A percentile compares a stretch with the other conserved stretches of the same genome.
Conservation (phyloP, 305 asterid species). For the Ajuga reptans region DNA sequence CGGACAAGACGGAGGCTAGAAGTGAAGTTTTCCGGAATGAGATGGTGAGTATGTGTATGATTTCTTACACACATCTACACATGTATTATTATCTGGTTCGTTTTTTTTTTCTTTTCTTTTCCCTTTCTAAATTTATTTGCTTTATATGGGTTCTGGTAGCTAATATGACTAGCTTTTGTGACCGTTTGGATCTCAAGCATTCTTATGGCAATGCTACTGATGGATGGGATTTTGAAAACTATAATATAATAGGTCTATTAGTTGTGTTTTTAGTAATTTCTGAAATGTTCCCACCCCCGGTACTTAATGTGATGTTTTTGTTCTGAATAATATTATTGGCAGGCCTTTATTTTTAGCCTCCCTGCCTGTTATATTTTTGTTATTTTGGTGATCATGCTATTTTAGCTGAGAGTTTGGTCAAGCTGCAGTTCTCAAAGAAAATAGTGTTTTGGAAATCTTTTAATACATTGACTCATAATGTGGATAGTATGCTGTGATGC, state of each 20-base stretch:
- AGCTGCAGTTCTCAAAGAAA: background rate
- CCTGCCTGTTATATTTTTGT: background rate
- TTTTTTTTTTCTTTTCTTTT: background rate
- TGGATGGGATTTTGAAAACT: slow-evolving; percentile 13
- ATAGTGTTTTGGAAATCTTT: background rate
- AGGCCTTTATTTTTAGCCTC: background rate
- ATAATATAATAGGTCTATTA: background rate
- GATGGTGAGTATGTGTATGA: slow-evolving; percentile 41
- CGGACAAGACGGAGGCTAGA: slow-evolving; percentile 42
- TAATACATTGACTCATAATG: background rate
- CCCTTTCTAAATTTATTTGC: slow-evolving; percentile 5
- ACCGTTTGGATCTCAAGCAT: slow-evolving; percentile 36
- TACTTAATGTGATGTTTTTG: slow-evolving; percentile 9
- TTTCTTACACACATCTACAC: background rate
- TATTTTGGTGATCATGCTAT: background rate
- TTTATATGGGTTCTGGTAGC: slow-evolving; percentile 29
- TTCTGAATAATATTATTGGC: slow-evolving; percentile 3
- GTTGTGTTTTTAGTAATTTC: background rate
- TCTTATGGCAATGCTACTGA: slow-evolving; percentile 20
- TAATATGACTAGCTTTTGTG: slow-evolving; percentile 9
- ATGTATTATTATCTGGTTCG: background rate
- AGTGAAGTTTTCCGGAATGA: slow-evolving; percentile 46
- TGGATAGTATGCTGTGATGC: background rate
- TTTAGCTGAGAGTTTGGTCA: background rate
- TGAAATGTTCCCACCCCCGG: background rate